phyloP scores from a whole-genome alignment of 192 early-diverging fungal genomes.

The Umbelopsis vinacea region DNA sequence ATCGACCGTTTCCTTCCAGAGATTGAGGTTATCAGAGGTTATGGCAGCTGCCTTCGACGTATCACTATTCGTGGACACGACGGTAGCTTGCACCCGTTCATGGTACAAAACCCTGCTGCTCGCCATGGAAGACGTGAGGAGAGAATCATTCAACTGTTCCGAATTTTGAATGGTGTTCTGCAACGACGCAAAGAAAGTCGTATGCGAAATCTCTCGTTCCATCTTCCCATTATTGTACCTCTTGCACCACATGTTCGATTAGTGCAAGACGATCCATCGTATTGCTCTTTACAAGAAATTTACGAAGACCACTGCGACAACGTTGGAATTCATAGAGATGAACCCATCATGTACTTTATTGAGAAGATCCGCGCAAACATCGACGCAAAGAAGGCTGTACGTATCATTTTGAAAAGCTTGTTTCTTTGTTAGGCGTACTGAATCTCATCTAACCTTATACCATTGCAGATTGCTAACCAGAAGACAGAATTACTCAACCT shows the following conservation, averaged over 20 bases:
- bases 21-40: constrained; percentile 82
- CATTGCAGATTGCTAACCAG: constrained; percentile 37
- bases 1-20: constrained; percentile 96
- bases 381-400: constrained; percentile 58
- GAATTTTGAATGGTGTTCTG: constrained; percentile 86
- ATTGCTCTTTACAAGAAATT: constrained; percentile 89
- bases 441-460: not conserved
- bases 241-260: constrained; percentile 91
- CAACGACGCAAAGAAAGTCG: constrained; percentile 85
- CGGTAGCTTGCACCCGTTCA: constrained; percentile 87
- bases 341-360: constrained; percentile 81
- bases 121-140: constrained; percentile 93
- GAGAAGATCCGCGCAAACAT: constrained; percentile 72
- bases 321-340: constrained; percentile 81
- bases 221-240: constrained; percentile 90
- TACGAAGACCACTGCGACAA: constrained; percentile 87
- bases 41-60: constrained; percentile 74
- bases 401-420: not conserved
- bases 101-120: constrained; percentile 93
- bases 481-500: constrained; percentile 75
- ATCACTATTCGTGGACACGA: constrained; percentile 91
- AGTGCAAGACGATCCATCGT: constrained; percentile 90
- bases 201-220: constrained; percentile 78
- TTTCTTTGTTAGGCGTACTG: not conserved
- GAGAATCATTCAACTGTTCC: constrained; percentile 92